Evolutionary conservation across 2,329 filamentous ascomycete species (phyloP).

Genomic region (Albifimbria verrucaria): DNA sequence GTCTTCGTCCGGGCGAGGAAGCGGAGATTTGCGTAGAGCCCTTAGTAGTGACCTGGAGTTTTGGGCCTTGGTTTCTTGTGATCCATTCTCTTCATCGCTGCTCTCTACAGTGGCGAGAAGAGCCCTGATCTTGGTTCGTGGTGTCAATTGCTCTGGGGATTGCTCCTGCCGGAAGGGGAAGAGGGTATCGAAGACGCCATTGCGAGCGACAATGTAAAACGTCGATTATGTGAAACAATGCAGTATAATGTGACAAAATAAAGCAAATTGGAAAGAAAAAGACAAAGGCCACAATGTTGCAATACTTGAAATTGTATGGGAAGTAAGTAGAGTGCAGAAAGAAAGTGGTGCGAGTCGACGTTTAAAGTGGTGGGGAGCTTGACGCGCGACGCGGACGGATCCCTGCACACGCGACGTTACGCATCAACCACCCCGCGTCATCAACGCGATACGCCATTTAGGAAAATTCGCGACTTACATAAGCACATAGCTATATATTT

Average conservation of each 20-base stretch:
- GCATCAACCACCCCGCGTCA: slow-evolving; percentile 11
- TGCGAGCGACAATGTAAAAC: slow-evolving; percentile 5
- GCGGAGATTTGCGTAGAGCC: background rate
- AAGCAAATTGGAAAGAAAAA: slow-evolving; percentile 1
- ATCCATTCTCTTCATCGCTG: slow-evolving; percentile 45
- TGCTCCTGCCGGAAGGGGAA: slow-evolving; percentile 40
- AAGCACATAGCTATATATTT: too few species aligned
- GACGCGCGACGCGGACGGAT: slow-evolving; percentile 26
- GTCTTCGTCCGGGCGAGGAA: slow-evolving; percentile 43
- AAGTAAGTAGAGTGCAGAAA: background rate
- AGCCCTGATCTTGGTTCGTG: slow-evolving; percentile 52
- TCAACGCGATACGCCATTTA: background rate
- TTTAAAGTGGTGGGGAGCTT: slow-evolving; percentile 19
- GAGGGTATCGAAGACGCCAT: slow-evolving; percentile 49
- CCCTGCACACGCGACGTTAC: slow-evolving; percentile 19
- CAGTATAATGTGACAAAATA: background rate
- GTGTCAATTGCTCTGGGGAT: slow-evolving; percentile 43
- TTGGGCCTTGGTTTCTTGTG: slow-evolving; percentile 8
- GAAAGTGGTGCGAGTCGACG: background rate
- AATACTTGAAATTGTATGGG: background rate
- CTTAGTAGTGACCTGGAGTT: background rate
- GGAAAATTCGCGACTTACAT: background rate
- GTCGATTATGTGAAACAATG: background rate
- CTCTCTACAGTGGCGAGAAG: slow-evolving; percentile 48
- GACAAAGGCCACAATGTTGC: background rate